Conservation (phyloP, 768 basidiomycete species). For the Podaxis sp. region DNA sequence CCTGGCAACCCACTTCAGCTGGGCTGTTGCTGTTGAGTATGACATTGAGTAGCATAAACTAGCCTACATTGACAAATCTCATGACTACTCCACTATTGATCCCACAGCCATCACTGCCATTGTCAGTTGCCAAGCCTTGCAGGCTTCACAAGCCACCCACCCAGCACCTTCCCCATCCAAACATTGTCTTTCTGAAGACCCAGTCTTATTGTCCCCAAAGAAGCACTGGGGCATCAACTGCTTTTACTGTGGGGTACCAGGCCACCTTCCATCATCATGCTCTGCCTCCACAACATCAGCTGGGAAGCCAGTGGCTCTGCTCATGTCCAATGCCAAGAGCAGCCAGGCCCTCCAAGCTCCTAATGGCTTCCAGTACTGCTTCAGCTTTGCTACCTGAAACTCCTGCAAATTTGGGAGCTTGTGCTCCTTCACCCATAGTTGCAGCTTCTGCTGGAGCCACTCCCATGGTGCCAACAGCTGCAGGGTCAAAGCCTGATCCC, state of each 20-base stretch:
- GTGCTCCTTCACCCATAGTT: constrained; percentile 28
- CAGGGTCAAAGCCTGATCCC: constrained; percentile 25
- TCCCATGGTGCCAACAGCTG: constrained; percentile 32
- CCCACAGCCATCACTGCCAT: constrained; percentile 10
- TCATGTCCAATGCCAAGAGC: constrained; percentile 16
- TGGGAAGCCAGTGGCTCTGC: constrained; percentile 20
- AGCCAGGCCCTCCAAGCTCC: constrained; percentile 23
- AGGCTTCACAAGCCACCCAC: not conserved
- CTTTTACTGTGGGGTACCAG: constrained; percentile 28
- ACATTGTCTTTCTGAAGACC: not conserved
- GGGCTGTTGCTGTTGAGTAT: constrained; percentile 21
- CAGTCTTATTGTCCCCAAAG: not conserved
- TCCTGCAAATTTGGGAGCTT: constrained; percentile 18
- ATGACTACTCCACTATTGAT: constrained; percentile 21
- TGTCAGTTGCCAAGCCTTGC: not conserved
- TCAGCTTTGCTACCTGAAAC: constrained; percentile 24
- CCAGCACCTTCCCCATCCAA: not conserved
- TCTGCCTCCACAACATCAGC: constrained; percentile 20
- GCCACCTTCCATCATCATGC: constrained; percentile 26
- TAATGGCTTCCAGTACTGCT: constrained; percentile 26
- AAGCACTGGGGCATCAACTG: constrained; percentile 16
- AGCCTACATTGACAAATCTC: constrained; percentile 12
- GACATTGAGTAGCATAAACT: constrained; percentile 24
- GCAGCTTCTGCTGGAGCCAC: constrained; percentile 27
- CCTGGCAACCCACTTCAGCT: constrained; percentile 9